Percentiles rank a stretch among this genome's conserved stretches.
Evolutionary conservation across 2,329 filamentous ascomycete genomes (phyloP).

Genomic region (Fusarium xylarioides): DNA sequence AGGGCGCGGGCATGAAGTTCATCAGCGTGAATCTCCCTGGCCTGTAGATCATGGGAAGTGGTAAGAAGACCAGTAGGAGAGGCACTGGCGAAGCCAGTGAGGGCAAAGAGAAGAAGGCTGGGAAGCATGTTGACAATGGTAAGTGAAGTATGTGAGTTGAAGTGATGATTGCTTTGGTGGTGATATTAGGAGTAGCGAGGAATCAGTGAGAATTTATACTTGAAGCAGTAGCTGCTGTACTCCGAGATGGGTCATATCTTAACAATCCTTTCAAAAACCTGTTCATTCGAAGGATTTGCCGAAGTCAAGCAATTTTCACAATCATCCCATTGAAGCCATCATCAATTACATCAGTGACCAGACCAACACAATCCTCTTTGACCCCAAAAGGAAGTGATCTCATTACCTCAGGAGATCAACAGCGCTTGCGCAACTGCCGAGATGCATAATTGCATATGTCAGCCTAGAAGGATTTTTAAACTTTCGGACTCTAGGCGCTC

Average conservation of each 20-base stretch:
- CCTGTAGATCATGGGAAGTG: background rate
- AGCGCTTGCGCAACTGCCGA: background rate
- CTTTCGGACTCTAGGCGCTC: background rate
- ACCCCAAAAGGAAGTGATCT: background rate
- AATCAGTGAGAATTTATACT: fast-evolving
- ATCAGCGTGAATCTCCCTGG: background rate
- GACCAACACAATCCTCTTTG: no score
- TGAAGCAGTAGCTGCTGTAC: background rate
- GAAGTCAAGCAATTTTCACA: fast-evolving
- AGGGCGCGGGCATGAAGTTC: background rate
- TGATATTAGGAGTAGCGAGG: fast-evolving
- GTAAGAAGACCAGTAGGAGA: background rate
- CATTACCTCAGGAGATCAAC: background rate
- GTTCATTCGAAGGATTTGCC: background rate
- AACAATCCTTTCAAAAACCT: background rate
- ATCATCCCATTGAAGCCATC: background rate
- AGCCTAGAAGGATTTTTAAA: background rate
- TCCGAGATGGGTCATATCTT: background rate
- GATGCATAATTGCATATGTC: background rate
- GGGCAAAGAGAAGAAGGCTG: background rate
- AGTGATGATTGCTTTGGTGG: background rate
- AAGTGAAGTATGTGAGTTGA: background rate
- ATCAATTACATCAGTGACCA: background rate
- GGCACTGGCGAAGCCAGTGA: background rate
- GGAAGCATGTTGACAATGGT: background rate